phyloP scores from a whole-genome alignment of 768 basidiomycete genomes.

The Dentipellis sp. region DNA sequence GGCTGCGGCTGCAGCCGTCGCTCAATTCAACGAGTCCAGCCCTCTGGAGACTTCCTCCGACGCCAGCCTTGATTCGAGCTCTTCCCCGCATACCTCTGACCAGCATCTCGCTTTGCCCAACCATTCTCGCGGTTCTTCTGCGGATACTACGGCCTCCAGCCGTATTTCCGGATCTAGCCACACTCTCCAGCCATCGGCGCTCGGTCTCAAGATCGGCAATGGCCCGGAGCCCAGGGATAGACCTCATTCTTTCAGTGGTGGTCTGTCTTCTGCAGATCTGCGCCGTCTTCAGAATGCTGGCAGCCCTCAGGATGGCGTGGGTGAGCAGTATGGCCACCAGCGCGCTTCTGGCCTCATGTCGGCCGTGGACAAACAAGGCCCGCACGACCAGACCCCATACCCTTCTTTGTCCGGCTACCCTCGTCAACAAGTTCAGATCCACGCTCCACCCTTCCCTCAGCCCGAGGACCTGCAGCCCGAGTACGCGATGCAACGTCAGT shows the following conservation, averaged over 20 bases:
- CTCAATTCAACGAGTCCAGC: slow-evolving; percentile 55
- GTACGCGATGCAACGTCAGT: slow-evolving; percentile 49
- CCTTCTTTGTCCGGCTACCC: slow-evolving; percentile 57
- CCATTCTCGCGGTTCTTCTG: slow-evolving; percentile 79
- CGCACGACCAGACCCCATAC: slow-evolving; percentile 36
- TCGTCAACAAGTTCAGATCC: slow-evolving; percentile 17
- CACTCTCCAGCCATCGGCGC: slow-evolving; percentile 42
- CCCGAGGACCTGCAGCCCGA: slow-evolving; percentile 36
- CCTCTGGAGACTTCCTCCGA: slow-evolving; percentile 67
- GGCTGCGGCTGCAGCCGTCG: slow-evolving; percentile 35
- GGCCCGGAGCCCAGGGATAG: slow-evolving; percentile 60
- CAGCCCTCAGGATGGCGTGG: slow-evolving; percentile 17
- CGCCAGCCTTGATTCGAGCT: slow-evolving; percentile 52
- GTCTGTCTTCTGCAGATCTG: slow-evolving; percentile 63
- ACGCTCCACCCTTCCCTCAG: slow-evolving; percentile 4
- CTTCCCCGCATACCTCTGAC: slow-evolving; percentile 57
- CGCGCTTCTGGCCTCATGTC: slow-evolving; percentile 19
- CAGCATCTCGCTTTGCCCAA: slow-evolving; percentile 50
- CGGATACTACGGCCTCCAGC: slow-evolving; percentile 60
- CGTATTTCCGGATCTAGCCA: slow-evolving; percentile 46
- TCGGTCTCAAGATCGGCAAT: slow-evolving; percentile 42
- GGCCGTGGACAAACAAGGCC: slow-evolving; percentile 20
- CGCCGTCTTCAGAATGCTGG: slow-evolving; percentile 61
- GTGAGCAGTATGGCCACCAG: slow-evolving; percentile 13
- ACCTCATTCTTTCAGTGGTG: slow-evolving; percentile 76